Evolutionary conservation across 2,329 filamentous ascomycete genomes (phyloP).

Genomic region (Beauveria asiatica): DNA sequence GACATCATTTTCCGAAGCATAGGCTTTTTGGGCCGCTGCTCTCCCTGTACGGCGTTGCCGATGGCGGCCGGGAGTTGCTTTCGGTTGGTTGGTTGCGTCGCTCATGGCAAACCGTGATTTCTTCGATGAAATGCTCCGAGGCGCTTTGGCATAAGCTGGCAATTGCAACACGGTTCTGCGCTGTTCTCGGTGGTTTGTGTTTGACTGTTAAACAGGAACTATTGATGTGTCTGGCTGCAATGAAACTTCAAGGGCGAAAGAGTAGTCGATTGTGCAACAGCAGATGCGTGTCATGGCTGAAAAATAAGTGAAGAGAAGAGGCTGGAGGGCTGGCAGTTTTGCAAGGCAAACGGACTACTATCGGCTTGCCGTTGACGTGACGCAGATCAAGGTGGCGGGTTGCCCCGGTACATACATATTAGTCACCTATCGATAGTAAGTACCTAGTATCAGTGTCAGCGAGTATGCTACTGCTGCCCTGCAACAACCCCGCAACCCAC

Average conservation of each 20-base stretch:
- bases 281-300: constrained; percentile 5
- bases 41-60: constrained; percentile 32
- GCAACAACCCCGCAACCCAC: constrained; percentile 1
- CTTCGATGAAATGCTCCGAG: not conserved
- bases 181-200: not conserved
- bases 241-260: not conserved
- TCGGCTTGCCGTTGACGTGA: constrained; percentile 7
- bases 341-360: constrained; percentile 1
- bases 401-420: constrained; percentile 13
- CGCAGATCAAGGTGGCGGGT: constrained; percentile 11
- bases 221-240: not conserved
- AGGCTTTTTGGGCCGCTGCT: constrained; percentile 41
- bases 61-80: constrained; percentile 28
- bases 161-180: not conserved
- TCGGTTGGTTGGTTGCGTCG: constrained; percentile 24
- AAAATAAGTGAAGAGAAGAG: constrained; percentile 5
- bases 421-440: constrained; percentile 6
- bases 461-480: not conserved
- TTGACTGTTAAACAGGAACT: not conserved
- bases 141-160: not conserved
- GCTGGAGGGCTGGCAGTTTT: not conserved
- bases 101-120: constrained; percentile 21
- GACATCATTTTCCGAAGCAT: constrained; percentile 50
- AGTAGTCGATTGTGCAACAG: not conserved
- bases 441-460: not conserved